Evolutionary conservation across 495 filamentous ascomycete species (phyloP).

Genomic region (Aspergillus steynii): DNA sequence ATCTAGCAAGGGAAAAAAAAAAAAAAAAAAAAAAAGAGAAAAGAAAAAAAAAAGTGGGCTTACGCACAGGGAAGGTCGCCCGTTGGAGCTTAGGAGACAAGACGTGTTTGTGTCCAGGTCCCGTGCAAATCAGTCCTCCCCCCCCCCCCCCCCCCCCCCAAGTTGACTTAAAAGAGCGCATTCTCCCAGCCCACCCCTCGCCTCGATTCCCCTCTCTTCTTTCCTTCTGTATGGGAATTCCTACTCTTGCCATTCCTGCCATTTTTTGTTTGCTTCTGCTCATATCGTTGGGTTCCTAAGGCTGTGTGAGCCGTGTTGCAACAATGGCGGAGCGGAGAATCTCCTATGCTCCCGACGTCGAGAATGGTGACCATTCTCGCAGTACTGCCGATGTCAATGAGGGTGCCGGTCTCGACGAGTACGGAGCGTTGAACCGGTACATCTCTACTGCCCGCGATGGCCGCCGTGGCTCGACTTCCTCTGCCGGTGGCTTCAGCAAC

Average conservation of each 20-base stretch:
- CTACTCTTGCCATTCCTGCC: conserved; percentile 47
- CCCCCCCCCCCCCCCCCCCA: conserved; percentile 27
- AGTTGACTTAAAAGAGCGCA: conserved; percentile 28
- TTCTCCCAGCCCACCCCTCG: conserved; percentile 24
- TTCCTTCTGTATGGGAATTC: conserved; percentile 42
- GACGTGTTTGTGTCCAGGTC: conserved; percentile 31
- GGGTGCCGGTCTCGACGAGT: conserved; percentile 46
- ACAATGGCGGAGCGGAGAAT: conserved; percentile 56
- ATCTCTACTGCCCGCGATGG: conserved; percentile 66
- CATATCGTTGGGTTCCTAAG: conserved; percentile 44
- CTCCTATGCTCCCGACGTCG: conserved; percentile 55
- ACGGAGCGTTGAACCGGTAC: conserved; percentile 60
- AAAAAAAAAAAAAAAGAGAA: conserved; percentile 13
- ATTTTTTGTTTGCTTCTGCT: conserved; percentile 40
- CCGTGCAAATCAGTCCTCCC: conserved; percentile 30
- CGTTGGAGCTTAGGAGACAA: conserved; percentile 28
- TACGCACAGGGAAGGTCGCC: conserved; percentile 32
- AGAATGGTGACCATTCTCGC: conserved; percentile 49
- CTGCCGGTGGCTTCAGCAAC: conserved; percentile 43
- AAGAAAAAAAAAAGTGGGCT: conserved; percentile 28
- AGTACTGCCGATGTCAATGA: conserved; percentile 33
- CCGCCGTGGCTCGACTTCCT: conserved; percentile 56
- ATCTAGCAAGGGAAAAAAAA: conserved; percentile 15
- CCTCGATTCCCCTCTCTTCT: conserved; percentile 27
- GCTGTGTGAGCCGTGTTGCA: conserved; percentile 49